These are phyloP conservation scores for Wickerhamiella galacta DNA, from an alignment of 805 yeast genomes.

Conservation along the genomic window DNA sequence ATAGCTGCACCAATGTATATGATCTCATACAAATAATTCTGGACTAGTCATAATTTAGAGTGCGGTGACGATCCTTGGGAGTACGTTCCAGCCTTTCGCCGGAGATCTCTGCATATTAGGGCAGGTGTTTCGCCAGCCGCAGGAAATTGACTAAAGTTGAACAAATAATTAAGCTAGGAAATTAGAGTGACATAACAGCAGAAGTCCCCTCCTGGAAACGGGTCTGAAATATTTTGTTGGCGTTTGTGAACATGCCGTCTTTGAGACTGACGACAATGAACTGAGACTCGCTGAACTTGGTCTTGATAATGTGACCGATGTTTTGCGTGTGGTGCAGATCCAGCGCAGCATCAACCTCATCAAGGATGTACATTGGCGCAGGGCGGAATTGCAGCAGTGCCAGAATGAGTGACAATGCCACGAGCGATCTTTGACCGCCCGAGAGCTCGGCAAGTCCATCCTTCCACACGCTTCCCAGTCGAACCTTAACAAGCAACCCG, in stretches of 20 bases:
- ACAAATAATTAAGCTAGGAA: too few relatives aligned
- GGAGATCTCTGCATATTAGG: too few relatives aligned
- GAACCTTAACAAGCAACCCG: slow-evolving; percentile 82
- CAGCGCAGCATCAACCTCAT: slow-evolving; percentile 96
- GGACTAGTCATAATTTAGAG: neutral
- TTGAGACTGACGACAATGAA: slow-evolving; percentile 91
- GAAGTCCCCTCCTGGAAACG: slow-evolving; percentile 95
- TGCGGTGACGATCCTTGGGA: slow-evolving; percentile 1
- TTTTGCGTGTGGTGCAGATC: slow-evolving; percentile 95
- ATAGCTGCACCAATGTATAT: too few relatives aligned
- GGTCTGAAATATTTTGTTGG: slow-evolving; percentile 83
- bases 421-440: slow-evolving; percentile 92
- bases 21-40: too few relatives aligned
- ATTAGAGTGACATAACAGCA: slow-evolving; percentile 34
- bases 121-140: too few relatives aligned
- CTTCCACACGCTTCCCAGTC: slow-evolving; percentile 87
- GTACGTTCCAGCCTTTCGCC: too few relatives aligned
- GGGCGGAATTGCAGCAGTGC: slow-evolving; percentile 90
- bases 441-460: slow-evolving; percentile 86
- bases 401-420: slow-evolving; percentile 81
- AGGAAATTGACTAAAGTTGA: too few relatives aligned
- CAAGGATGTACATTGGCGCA: slow-evolving; percentile 95
- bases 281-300: slow-evolving; percentile 88
- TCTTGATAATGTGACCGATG: slow-evolving; percentile 89
- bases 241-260: slow-evolving; percentile 97